Percentiles rank a stretch among this genome's conserved stretches.
Evolutionary conservation across 2,329 filamentous ascomycete genomes (phyloP).

Genomic region (Neospermospora avenae): DNA sequence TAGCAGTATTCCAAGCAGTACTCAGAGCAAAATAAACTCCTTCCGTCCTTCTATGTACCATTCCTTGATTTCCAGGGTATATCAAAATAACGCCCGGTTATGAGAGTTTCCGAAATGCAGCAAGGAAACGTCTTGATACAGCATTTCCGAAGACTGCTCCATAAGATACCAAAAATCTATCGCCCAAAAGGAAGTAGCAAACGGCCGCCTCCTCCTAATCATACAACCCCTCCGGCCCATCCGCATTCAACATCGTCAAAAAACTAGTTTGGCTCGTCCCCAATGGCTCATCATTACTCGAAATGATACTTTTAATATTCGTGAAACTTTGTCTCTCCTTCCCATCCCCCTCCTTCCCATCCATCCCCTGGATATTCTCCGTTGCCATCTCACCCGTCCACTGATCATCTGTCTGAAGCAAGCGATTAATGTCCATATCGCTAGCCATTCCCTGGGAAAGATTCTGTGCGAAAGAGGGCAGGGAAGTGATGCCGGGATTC

Average conservation of each 20-base stretch:
- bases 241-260: conserved; percentile 26
- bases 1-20: no score
- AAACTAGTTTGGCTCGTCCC: conserved; percentile 22
- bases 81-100: no score
- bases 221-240: conserved; percentile 21
- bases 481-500: conserved; percentile 37
- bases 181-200: no score
- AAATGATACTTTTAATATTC: conserved; percentile 30
- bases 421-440: conserved; percentile 61
- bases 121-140: no score
- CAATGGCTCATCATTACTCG: conserved; percentile 20
- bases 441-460: conserved; percentile 30
- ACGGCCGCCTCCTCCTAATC: not conserved
- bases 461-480: conserved; percentile 41
- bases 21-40: no score
- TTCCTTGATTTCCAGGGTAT: no score
- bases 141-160: no score
- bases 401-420: conserved; percentile 51
- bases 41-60: no score
- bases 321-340: conserved; percentile 31
- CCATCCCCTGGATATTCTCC: conserved; percentile 18
- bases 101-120: no score
- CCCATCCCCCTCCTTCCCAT: conserved; percentile 15
- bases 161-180: no score
- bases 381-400: conserved; percentile 17